Conservation (phyloP, 2,329 filamentous ascomycete genomes). For the Zasmidium angulare region DNA sequence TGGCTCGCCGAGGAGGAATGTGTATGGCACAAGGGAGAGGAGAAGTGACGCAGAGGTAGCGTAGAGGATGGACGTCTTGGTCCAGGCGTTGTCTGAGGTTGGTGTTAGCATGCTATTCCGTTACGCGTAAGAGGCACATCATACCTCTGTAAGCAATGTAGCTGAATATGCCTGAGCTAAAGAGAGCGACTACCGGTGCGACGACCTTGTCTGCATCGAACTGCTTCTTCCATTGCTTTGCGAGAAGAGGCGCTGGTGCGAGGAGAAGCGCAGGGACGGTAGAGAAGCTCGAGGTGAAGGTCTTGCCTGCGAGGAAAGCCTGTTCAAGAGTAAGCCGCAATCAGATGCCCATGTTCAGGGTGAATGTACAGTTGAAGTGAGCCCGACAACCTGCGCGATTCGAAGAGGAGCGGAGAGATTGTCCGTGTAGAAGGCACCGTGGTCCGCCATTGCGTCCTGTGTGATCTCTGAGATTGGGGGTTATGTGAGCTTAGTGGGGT, state of each 20-base stretch:
- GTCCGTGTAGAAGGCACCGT: conserved; percentile 20
- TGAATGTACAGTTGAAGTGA: conserved; percentile 46
- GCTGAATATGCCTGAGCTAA: conserved; percentile 44
- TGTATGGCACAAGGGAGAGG: conserved; percentile 54
- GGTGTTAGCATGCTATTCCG: conserved; percentile 5
- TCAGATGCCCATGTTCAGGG: background rate
- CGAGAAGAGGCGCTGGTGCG: conserved; percentile 56
- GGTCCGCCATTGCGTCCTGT: conserved; percentile 14
- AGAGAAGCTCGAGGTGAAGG: conserved; percentile 39
- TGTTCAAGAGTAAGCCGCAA: background rate
- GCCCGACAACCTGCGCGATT: conserved; percentile 50
- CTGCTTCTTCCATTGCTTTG: conserved; percentile 54
- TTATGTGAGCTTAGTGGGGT: background rate
- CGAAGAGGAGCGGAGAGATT: conserved; percentile 37
- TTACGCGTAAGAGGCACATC: conserved; percentile 7
- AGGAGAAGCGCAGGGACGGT: conserved; percentile 54
- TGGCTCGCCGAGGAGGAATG: conserved; percentile 45
- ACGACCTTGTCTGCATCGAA: conserved; percentile 42
- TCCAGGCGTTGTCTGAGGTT: conserved; percentile 16
- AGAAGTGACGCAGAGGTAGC: conserved; percentile 48
- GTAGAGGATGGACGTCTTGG: conserved; percentile 45
- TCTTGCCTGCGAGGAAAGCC: conserved; percentile 29
- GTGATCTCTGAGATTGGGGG: background rate
- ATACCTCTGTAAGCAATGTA: conserved; percentile 49
- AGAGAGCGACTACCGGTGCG: conserved; percentile 42